Conservation (phyloP, 2,329 filamentous ascomycete genomes). For the Calonectria montana region DNA sequence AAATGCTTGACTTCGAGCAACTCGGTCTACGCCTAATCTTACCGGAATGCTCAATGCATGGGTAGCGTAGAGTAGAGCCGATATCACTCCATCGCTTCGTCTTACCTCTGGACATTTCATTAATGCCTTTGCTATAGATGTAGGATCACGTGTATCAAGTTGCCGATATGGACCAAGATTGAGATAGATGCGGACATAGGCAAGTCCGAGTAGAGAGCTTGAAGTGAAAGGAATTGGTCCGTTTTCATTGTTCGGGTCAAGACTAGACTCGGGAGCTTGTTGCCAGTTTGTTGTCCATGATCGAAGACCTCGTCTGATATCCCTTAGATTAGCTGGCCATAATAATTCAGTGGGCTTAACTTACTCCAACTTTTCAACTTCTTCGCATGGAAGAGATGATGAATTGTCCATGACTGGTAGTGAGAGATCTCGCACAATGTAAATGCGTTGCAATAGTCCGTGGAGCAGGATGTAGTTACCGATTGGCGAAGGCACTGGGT, state of each 20-base stretch:
- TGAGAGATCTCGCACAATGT: slow-evolving; percentile 51
- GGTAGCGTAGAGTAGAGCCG: slow-evolving; percentile 63
- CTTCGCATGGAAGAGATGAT: slow-evolving; percentile 47
- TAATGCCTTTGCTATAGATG: slow-evolving; percentile 53
- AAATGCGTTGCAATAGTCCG: slow-evolving; percentile 51
- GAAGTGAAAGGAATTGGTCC: slow-evolving; percentile 57
- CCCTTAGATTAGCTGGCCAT: background rate
- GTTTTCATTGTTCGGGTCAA: slow-evolving; percentile 54
- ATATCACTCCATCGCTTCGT: slow-evolving; percentile 59
- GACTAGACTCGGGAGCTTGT: slow-evolving; percentile 51
- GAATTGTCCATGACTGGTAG: slow-evolving; percentile 48
- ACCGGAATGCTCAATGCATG: slow-evolving; percentile 68
- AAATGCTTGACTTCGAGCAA: slow-evolving; percentile 65
- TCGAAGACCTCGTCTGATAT: slow-evolving; percentile 45
- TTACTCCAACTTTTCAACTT: slow-evolving; percentile 51
- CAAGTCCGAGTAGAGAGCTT: slow-evolving; percentile 57
- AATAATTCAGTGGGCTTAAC: too few species aligned
- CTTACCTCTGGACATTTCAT: slow-evolving; percentile 53
- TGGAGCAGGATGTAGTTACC: slow-evolving; percentile 53
- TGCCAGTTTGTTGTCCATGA: slow-evolving; percentile 54
- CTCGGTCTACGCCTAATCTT: slow-evolving; percentile 63
- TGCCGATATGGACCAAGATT: slow-evolving; percentile 56
- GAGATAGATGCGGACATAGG: slow-evolving; percentile 59
- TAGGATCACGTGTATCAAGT: slow-evolving; percentile 56
- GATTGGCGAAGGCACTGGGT: slow-evolving; percentile 50